phyloP scores from a whole-genome alignment of 176 grass and related monocot genomes.

The Pontederia crassipes region DNA sequence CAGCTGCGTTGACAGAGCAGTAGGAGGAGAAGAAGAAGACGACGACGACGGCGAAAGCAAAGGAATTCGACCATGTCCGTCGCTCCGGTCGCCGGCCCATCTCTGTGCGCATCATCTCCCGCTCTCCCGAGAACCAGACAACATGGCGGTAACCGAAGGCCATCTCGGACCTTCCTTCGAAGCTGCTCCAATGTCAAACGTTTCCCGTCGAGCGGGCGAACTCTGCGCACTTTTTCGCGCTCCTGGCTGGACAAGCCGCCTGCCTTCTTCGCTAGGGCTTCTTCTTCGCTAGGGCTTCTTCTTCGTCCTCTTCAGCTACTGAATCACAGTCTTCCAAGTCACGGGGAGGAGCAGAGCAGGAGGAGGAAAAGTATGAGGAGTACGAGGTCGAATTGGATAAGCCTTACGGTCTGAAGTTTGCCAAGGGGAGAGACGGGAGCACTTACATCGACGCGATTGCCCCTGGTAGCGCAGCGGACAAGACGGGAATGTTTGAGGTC shows the following conservation, averaged over 20 bases:
- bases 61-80: no score
- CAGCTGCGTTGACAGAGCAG: no score
- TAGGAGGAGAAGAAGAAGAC: no score
- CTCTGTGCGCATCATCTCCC: no score
- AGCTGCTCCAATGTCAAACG: no score
- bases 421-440: constrained; percentile 63
- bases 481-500: constrained; percentile 46
- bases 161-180: no score
- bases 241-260: constrained; percentile 2
- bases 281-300: constrained; percentile 8
- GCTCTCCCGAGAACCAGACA: no score
- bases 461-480: constrained; percentile 53
- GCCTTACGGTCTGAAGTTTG: constrained; percentile 85
- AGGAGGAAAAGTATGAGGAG: constrained; percentile 35
- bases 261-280: constrained; percentile 15
- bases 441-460: constrained; percentile 92
- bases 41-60: no score
- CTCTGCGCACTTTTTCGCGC: neutral
- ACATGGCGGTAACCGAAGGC: no score
- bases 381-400: constrained; percentile 78
- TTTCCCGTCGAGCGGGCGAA: no score
- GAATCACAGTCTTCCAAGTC: constrained; percentile 41
- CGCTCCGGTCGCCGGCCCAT: no score
- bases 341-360: constrained; percentile 7
- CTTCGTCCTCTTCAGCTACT: constrained; percentile 2